These are phyloP conservation scores for Desmodesmus armatus DNA, from an alignment of 139 green algal species.

Conservation along the genomic window DNA sequence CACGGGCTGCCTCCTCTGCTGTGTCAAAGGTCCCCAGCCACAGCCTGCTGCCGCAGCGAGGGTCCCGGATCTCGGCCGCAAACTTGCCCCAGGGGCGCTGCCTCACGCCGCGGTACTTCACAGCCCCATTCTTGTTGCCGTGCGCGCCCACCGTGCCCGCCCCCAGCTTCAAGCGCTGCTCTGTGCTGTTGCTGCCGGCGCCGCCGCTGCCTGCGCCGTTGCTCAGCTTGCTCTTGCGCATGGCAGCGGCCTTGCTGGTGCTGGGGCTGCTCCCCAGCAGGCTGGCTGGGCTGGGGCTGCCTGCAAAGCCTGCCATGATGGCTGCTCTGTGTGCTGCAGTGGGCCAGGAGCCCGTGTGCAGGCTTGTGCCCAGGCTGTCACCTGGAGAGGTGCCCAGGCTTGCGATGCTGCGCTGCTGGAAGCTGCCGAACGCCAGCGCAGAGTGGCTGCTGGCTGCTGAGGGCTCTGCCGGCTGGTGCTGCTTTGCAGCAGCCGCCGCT, in stretches of 20 bases:
- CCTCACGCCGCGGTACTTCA: constrained; percentile 80
- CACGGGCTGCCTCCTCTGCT: constrained; percentile 83
- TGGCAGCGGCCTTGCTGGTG: constrained; percentile 7
- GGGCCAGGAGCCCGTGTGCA: constrained; percentile 38
- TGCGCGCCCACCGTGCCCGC: constrained; percentile 20
- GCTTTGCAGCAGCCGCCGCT: constrained; percentile 13
- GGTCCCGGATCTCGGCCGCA: constrained; percentile 87
- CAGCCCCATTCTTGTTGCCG: constrained; percentile 40
- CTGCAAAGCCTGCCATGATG: constrained; percentile 15
- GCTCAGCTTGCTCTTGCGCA: constrained; percentile 19
- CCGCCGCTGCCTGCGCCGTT: constrained; percentile 11
- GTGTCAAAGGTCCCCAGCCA: constrained; percentile 94
- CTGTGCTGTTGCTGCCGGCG: not conserved
- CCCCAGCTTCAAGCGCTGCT: constrained; percentile 30
- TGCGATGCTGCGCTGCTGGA: constrained; percentile 12
- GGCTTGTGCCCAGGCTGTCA: constrained; percentile 20
- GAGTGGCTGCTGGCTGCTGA: constrained; percentile 30
- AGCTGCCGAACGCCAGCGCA: constrained; percentile 5
- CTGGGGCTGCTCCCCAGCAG: constrained; percentile 36
- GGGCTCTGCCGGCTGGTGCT: not conserved
- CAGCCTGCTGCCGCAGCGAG: constrained; percentile 67
- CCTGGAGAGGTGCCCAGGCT: constrained; percentile 27
- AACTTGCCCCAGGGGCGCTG: constrained; percentile 91
- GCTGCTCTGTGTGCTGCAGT: not conserved
- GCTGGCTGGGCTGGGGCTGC: constrained; percentile 9